These are phyloP conservation scores for Sporisorium exsertum DNA, from an alignment of 1,284 basidiomycete species.

Conservation along the genomic window DNA sequence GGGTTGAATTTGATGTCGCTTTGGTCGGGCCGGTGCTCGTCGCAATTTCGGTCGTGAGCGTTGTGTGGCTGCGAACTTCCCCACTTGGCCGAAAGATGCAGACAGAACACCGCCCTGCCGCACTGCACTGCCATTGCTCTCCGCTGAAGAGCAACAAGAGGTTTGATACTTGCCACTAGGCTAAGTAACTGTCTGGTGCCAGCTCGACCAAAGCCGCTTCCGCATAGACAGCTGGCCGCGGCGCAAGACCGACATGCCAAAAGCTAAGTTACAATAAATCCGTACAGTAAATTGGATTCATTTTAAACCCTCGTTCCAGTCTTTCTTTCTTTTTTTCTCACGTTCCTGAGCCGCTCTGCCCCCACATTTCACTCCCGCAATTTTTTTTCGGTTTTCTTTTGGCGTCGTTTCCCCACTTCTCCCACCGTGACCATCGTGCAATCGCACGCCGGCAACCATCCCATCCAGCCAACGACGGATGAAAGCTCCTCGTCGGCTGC, in stretches of 20 bases:
- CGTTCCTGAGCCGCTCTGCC: conserved; percentile 12
- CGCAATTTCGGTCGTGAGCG: conserved; percentile 14
- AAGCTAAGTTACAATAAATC: too few relatives aligned
- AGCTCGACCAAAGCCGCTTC: not conserved
- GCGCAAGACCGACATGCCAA: not conserved
- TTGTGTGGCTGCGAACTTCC: conserved; percentile 2
- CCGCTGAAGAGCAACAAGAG: not conserved
- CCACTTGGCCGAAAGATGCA: conserved; percentile 2
- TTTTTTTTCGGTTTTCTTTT: not conserved
- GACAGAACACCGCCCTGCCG: not conserved
- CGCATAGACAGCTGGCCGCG: conserved; percentile 4
- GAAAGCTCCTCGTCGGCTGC: not conserved
- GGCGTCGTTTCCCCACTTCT: not conserved
- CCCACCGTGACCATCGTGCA: conserved; percentile 15
- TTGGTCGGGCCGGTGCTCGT: conserved; percentile 31
- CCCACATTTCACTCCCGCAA: conserved; percentile 1
- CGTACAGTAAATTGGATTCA: too few relatives aligned
- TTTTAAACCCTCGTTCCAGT: not conserved
- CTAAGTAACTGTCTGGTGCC: too few relatives aligned
- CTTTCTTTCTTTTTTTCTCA: conserved; percentile 2
- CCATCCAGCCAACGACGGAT: not conserved
- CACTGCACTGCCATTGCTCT: too few relatives aligned
- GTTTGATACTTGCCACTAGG: not conserved
- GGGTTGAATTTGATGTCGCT: conserved; percentile 13
- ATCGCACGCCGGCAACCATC: not conserved